phyloP scores from a whole-genome alignment of 2,329 filamentous ascomycete species.

The Ramularia collo-cygni region DNA sequence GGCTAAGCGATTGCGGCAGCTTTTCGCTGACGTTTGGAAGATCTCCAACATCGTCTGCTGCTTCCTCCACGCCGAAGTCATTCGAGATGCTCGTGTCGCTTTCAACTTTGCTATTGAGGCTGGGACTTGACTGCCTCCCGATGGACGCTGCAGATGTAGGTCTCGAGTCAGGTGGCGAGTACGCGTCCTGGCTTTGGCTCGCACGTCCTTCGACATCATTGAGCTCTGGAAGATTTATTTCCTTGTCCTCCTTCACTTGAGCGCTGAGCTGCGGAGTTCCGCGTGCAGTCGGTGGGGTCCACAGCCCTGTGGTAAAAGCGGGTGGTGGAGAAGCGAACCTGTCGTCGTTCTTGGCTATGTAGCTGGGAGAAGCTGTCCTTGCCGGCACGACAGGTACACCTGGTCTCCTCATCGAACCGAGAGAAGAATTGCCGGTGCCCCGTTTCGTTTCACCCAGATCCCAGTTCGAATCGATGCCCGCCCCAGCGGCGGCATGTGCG shows the following conservation, averaged over 20 bases:
- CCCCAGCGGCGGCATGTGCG: conserved; percentile 11
- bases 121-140: neutral
- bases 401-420: conserved; percentile 20
- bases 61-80: conserved; percentile 11
- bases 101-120: neutral
- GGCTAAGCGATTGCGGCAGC: conserved; percentile 16
- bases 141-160: conserved; percentile 3
- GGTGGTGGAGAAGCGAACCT: conserved; percentile 28
- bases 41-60: conserved; percentile 13
- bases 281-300: conserved; percentile 30
- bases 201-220: conserved; percentile 8
- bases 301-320: conserved; percentile 28
- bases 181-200: conserved; percentile 27
- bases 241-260: conserved; percentile 17
- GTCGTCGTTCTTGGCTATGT: conserved; percentile 18
- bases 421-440: conserved; percentile 13
- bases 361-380: conserved; percentile 24
- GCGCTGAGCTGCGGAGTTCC: conserved; percentile 18
- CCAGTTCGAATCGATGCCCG: conserved; percentile 14
- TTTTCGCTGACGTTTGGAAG: conserved; percentile 13
- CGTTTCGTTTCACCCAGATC: conserved; percentile 9
- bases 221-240: conserved; percentile 8
- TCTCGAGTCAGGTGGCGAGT: conserved; percentile 23
- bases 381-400: conserved; percentile 8
- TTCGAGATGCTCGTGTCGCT: conserved; percentile 9